A percentile compares a stretch with the other conserved stretches of the same genome.
These are phyloP conservation scores for Chlorella sp. DNA, from an alignment of 139 green algal species.

Conservation along the genomic window DNA sequence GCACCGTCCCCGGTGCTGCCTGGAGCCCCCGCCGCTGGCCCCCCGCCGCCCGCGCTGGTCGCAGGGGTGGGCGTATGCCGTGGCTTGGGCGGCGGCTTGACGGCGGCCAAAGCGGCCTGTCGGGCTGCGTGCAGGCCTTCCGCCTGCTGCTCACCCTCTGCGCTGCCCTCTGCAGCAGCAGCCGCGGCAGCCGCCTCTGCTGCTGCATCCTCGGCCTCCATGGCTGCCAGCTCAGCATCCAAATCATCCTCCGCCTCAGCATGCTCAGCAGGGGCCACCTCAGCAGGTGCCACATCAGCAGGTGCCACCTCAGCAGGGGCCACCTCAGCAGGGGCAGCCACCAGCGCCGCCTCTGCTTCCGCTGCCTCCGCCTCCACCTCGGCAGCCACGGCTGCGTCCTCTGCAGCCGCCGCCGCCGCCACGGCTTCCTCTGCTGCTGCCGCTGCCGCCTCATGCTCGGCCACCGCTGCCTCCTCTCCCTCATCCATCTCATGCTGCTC, in stretches of 20 bases:
- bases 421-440: neutral
- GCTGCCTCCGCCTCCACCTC: neutral
- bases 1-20: neutral
- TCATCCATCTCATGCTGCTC: too few species aligned
- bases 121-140: neutral
- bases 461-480: neutral
- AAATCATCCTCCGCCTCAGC: conserved; percentile 23
- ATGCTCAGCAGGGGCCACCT: neutral
- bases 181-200: neutral
- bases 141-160: neutral
- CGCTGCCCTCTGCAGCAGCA: neutral
- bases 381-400: neutral
- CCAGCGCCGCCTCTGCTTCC: neutral
- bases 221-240: conserved; percentile 18
- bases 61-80: neutral
- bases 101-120: neutral
- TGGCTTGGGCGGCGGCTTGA: neutral
- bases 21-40: neutral
- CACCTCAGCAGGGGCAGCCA: neutral
- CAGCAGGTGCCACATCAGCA: neutral
- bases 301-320: neutral
- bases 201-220: conserved; percentile 21
- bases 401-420: neutral
- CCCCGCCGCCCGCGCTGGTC: neutral
- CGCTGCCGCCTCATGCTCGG: neutral